These are phyloP conservation scores for Pyrenopolyporus hunteri DNA, from an alignment of 495 filamentous ascomycete genomes.

Conservation along the genomic window DNA sequence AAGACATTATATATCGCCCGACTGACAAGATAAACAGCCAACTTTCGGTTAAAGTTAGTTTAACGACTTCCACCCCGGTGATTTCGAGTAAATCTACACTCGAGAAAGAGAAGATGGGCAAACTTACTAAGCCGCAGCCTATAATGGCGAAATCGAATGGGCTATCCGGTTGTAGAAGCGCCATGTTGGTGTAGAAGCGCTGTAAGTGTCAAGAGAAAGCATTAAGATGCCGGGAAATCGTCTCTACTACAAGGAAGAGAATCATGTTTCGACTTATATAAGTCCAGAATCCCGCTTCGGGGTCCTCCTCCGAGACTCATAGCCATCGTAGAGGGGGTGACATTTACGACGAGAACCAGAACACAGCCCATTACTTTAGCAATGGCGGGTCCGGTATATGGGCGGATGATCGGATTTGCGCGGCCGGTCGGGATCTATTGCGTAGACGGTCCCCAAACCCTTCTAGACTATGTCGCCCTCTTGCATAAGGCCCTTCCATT, in stretches of 20 bases:
- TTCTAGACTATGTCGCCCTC: background rate
- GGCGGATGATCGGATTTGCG: slow-evolving; percentile 22
- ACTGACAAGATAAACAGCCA: slow-evolving; percentile 2
- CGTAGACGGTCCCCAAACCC: slow-evolving; percentile 3
- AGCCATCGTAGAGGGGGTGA: background rate
- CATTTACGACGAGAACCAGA: slow-evolving; percentile 2
- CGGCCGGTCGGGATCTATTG: background rate
- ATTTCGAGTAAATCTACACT: background rate
- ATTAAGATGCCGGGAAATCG: background rate
- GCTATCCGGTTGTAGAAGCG: slow-evolving; percentile 15
- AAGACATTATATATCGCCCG: slow-evolving; percentile 46
- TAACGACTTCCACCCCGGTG: background rate
- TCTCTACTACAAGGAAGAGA: background rate
- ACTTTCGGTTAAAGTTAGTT: slow-evolving; percentile 14
- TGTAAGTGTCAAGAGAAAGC: background rate
- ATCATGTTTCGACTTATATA: slow-evolving; percentile 13
- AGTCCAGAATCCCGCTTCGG: background rate
- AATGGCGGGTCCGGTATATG: background rate
- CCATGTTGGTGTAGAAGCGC: slow-evolving; percentile 11
- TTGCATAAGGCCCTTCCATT: background rate
- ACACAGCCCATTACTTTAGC: background rate
- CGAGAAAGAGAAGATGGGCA: background rate
- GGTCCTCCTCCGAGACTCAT: background rate
- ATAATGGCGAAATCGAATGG: slow-evolving; percentile 21
- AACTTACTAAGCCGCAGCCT: slow-evolving; percentile 27